Evolutionary conservation across 2,329 filamentous ascomycete genomes (phyloP), one percentile per base, ranked within the genome.

Genomic region (Colletotrichum higginsianum): DNA sequence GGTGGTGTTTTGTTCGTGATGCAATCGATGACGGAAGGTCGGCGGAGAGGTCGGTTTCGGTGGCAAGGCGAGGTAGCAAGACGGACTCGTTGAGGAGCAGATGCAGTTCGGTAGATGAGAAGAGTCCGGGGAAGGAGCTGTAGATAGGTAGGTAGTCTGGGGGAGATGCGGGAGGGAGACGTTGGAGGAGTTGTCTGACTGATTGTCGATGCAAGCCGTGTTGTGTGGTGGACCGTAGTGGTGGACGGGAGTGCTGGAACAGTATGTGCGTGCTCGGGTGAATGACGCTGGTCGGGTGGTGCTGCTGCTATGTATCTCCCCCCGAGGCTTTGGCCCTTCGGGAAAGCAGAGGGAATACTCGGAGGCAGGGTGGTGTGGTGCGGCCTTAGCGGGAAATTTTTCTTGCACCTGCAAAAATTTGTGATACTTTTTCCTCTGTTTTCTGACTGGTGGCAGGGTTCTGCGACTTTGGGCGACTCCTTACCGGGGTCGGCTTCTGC

Each of bases 211-310:
- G 30, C 40, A 44, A 44, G 57, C 42, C 21, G 23, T 66, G 26
- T 40, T 71, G 67, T 66, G 64, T 67, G 65, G 49, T 30, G 30
- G 42, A 35, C 35, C 35, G 35, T 16, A 38, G 40, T n/a, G 21
- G 8, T 67, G 57, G 50, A 46, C 40, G 49, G 44, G 12, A 35
- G 18, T 16, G 26, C 18, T 38, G 35, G 35, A 38, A 38, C 35
- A 38, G 46, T 47, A 30, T 26, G 62, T 52, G 66, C 56, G 62
- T 62, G 66, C 56, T 72, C 60, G 46, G 46, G 63, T 56, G 69
- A 72, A 73, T 74, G 71, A 74, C 73, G 73, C 73, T 73, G 71
- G 56, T 60, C 58, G 71, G 71, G 50, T 67, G 71, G 50, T 67
- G 58, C 44, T 61, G 55, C 50, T 72, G 26, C 49, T 65, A 38